A percentile compares a stretch with the other conserved stretches of the same genome.
Evolutionary conservation across 192 early-diverging fungal genomes (phyloP).

Genomic region (Linderina pennispora): DNA sequence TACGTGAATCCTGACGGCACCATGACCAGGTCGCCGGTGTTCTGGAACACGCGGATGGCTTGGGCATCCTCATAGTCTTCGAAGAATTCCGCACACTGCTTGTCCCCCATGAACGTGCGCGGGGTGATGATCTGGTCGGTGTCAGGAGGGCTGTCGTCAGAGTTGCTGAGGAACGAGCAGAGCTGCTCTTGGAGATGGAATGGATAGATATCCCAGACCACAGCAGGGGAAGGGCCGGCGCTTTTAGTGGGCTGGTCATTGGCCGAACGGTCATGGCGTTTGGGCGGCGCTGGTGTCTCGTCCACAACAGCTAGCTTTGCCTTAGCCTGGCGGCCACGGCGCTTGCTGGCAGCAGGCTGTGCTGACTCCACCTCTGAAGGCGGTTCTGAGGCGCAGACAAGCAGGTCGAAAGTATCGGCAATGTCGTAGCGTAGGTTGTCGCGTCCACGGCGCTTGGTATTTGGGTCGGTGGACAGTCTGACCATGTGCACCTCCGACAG

Average conservation of each 20-base stretch:
- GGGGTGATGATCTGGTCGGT: background rate
- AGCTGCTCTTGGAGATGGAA: slow-evolving; percentile 16
- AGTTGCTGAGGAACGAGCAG: slow-evolving; percentile 16
- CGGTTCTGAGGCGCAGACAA: slow-evolving; percentile 52
- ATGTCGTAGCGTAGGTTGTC: slow-evolving; percentile 66
- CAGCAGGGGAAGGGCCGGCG: no score
- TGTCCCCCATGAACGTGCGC: slow-evolving; percentile 4
- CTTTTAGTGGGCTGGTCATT: no score
- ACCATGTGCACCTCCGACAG: slow-evolving; percentile 69
- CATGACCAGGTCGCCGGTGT: slow-evolving; percentile 63
- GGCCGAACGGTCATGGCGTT: no score
- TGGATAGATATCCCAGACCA: slow-evolving; percentile 61
- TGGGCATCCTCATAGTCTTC: slow-evolving; percentile 31
- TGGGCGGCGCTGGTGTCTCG: background rate
- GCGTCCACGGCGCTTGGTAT: no score
- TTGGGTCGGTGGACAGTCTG: no score
- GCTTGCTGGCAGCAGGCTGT: no score
- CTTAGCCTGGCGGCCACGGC: no score
- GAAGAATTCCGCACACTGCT: slow-evolving; percentile 20
- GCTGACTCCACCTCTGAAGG: no score
- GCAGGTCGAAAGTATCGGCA: slow-evolving; percentile 66
- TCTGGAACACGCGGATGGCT: slow-evolving; percentile 54
- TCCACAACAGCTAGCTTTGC: no score
- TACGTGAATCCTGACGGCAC: slow-evolving; percentile 69
- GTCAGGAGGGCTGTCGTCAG: no score